These are phyloP conservation scores for Botrytis fragariae DNA, from an alignment of 2,329 filamentous ascomycete species.

Conservation along the genomic window DNA sequence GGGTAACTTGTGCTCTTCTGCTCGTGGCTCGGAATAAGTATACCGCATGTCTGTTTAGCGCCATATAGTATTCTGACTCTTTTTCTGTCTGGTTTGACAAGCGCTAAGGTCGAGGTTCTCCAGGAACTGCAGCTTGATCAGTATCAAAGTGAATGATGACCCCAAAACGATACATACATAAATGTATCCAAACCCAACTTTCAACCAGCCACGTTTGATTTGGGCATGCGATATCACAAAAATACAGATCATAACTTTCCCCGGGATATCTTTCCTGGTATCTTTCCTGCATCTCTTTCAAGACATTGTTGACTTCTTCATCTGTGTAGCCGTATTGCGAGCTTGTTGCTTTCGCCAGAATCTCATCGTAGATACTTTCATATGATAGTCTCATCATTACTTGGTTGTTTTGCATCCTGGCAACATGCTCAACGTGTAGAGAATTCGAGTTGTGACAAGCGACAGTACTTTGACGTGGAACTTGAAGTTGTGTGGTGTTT, in stretches of 20 bases:
- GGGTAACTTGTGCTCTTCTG: background rate
- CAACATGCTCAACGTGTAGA: background rate
- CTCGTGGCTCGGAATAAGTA: background rate
- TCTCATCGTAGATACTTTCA: background rate
- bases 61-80: background rate
- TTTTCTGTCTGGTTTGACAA: background rate
- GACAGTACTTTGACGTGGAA: background rate
- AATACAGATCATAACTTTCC: background rate
- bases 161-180: background rate
- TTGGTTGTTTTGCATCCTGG: background rate
- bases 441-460: background rate
- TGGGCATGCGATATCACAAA: background rate
- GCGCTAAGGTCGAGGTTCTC: background rate
- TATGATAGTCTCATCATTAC: background rate
- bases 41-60: background rate
- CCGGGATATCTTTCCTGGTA: background rate
- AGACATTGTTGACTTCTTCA: background rate
- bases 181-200: background rate
- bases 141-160: background rate
- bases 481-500: background rate
- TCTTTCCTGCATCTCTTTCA: background rate
- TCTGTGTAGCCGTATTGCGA: background rate
- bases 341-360: background rate
- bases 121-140: background rate
- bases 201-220: background rate